Evolutionary conservation across 2,329 filamentous ascomycete genomes (phyloP).

Genomic region (Amauroascus verrucosus): DNA sequence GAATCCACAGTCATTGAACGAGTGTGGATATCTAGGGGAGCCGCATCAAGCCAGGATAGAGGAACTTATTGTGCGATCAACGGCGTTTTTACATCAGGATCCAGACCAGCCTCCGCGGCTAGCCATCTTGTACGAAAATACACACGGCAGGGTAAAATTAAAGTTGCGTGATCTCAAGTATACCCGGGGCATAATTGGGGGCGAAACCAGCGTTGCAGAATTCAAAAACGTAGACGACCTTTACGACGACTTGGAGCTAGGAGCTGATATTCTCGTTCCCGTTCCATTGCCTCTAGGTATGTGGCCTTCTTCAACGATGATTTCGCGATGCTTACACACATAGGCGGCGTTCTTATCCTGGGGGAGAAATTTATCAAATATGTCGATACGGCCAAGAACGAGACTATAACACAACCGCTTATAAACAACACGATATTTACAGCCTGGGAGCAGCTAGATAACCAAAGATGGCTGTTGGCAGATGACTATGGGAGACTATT

Average conservation of each 20-base stretch:
- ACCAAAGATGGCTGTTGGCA: conserved; percentile 71
- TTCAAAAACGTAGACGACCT: conserved; percentile 44
- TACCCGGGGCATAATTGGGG: conserved; percentile 34
- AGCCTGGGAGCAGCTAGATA: conserved; percentile 80
- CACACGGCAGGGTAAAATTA: conserved; percentile 45
- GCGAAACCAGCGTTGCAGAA: conserved; percentile 41
- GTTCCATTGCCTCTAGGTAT: conserved; percentile 47
- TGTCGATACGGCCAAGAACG: conserved; percentile 64
- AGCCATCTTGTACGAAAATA: conserved; percentile 56
- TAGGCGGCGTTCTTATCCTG: conserved; percentile 62
- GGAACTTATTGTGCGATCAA: conserved; percentile 57
- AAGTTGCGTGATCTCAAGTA: conserved; percentile 48
- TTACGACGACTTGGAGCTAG: conserved; percentile 47
- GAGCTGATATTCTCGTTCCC: conserved; percentile 52
- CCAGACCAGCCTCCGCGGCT: conserved; percentile 47
- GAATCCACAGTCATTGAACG: conserved; percentile 20
- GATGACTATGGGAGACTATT: conserved; percentile 85
- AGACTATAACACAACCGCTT: conserved; percentile 54
- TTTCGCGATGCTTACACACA: conserved; percentile 22
- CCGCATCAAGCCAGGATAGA: conserved; percentile 53
- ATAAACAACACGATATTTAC: conserved; percentile 74
- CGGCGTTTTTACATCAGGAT: conserved; percentile 52
- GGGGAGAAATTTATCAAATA: conserved; percentile 77
- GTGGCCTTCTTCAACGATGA: conserved; percentile 14
- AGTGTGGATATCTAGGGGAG: conserved; percentile 48